Conservation (phyloP, 1,284 basidiomycete genomes). For the Naganishia cerealis region DNA sequence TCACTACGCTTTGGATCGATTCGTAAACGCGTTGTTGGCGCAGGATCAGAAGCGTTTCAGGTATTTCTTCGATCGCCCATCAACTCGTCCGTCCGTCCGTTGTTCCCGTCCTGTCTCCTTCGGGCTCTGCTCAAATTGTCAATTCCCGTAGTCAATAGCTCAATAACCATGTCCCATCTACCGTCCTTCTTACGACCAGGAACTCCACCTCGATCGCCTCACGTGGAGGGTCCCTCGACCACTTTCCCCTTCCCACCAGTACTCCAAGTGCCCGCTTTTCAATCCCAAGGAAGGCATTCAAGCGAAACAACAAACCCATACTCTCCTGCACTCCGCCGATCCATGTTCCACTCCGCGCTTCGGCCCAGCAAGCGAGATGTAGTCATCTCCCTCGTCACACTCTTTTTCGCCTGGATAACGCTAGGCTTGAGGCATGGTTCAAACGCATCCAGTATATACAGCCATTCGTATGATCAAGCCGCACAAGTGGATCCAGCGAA, state of each 20-base stretch:
- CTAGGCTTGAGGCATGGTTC: constrained; percentile 21
- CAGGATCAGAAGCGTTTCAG: not conserved
- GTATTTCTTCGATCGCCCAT: constrained; percentile 2
- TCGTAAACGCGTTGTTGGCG: not conserved
- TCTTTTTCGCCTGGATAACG: constrained; percentile 48
- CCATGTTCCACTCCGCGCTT: constrained; percentile 20
- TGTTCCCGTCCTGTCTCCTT: not conserved
- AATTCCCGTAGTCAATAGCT: no score
- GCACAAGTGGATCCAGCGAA: constrained; percentile 6
- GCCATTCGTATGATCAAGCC: not conserved
- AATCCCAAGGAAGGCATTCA: not conserved
- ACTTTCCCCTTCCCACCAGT: constrained; percentile 13
- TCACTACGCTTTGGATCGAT: not conserved
- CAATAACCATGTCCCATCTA: constrained; percentile 6
- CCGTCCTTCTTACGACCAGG: constrained; percentile 14
- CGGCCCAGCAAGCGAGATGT: constrained; percentile 49
- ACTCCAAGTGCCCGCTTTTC: not conserved
- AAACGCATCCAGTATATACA: not conserved
- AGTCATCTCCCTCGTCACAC: constrained; percentile 46
- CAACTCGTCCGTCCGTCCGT: not conserved
- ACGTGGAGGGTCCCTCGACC: not conserved
- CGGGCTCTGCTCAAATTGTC: not conserved
- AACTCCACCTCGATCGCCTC: constrained; percentile 31
- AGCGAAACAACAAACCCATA: constrained; percentile 17
- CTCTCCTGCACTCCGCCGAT: constrained; percentile 24